A percentile compares a stretch with the other conserved stretches of the same genome.
Evolutionary conservation across 2,329 filamentous ascomycete genomes (phyloP).

Genomic region (Curvularia verruculosa): DNA sequence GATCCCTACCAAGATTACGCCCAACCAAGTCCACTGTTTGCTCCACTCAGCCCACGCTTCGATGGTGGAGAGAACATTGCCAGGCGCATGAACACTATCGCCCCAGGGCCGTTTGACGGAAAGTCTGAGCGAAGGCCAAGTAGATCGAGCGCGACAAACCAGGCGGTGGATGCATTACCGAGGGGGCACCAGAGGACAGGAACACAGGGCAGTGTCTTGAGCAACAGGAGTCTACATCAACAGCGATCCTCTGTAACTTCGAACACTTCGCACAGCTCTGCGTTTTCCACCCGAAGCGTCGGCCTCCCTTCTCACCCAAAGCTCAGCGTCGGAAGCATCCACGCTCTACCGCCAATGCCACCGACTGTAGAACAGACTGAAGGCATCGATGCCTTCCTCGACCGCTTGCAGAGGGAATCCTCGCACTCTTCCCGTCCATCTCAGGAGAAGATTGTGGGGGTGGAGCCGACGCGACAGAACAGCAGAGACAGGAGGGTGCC

Average conservation of each 20-base stretch:
- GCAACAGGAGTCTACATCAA: slow-evolving; percentile 35
- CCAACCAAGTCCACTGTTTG: slow-evolving; percentile 49
- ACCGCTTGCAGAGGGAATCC: slow-evolving; percentile 45
- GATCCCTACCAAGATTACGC: slow-evolving; percentile 41
- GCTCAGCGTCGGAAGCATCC: slow-evolving; percentile 20
- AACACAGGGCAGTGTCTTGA: slow-evolving; percentile 43
- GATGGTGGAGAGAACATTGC: slow-evolving; percentile 57
- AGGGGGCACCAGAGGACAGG: slow-evolving; percentile 44
- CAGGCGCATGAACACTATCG: slow-evolving; percentile 68
- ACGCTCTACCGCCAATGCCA: slow-evolving; percentile 31
- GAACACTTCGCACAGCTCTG: slow-evolving; percentile 39
- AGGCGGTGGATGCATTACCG: slow-evolving; percentile 32
- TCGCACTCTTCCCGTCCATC: slow-evolving; percentile 22
- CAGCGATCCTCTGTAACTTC: slow-evolving; percentile 39
- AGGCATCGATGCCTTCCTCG: slow-evolving; percentile 49
- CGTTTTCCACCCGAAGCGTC: slow-evolving; percentile 36
- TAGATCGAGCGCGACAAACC: slow-evolving; percentile 43
- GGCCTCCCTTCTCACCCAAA: slow-evolving; percentile 35
- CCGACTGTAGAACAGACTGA: slow-evolving; percentile 33
- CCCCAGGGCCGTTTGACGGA: slow-evolving; percentile 69
- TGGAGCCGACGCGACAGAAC: slow-evolving; percentile 31
- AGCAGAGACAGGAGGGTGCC: slow-evolving; percentile 27
- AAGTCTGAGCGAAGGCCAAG: slow-evolving; percentile 41
- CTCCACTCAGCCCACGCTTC: slow-evolving; percentile 57
- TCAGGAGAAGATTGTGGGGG: slow-evolving; percentile 22